These are phyloP conservation scores for Tuctoria greenei DNA, from an alignment of 176 grass and related monocot genomes.

Conservation along the genomic window DNA sequence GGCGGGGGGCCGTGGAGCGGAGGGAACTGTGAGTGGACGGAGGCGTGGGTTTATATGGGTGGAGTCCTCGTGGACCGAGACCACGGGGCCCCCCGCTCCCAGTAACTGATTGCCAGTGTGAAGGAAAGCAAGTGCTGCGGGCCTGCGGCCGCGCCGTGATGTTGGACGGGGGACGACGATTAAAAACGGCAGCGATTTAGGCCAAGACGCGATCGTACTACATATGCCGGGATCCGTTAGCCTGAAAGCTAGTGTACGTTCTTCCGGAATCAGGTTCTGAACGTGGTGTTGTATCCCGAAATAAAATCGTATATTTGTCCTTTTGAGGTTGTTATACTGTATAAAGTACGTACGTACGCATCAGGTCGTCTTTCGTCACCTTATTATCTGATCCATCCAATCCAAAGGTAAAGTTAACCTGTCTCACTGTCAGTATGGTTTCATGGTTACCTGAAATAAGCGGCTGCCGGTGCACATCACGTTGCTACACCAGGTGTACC, in stretches of 20 bases:
- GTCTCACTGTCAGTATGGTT: not conserved
- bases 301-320: too few species aligned
- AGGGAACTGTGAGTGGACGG: constrained; percentile 34
- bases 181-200: not conserved
- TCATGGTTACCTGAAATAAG: not conserved
- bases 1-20: constrained; percentile 27
- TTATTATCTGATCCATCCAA: not conserved
- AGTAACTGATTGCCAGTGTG: not conserved
- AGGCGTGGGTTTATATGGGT: constrained; percentile 38
- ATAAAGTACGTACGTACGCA: too few species aligned
- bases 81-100: constrained; percentile 11
- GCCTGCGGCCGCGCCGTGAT: not conserved
- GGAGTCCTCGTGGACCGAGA: constrained; percentile 46
- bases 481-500: not conserved
- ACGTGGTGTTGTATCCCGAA: not conserved
- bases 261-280: not conserved
- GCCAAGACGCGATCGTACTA: not conserved
- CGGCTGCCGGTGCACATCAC: not conserved
- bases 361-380: not conserved
- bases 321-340: too few species aligned
- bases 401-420: not conserved
- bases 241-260: not conserved
- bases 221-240: not conserved
- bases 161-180: not conserved
- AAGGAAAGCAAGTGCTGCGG: not conserved